Evolutionary conservation across 345 rosid genomes (phyloP).

Genomic region (Acer negundo): DNA sequence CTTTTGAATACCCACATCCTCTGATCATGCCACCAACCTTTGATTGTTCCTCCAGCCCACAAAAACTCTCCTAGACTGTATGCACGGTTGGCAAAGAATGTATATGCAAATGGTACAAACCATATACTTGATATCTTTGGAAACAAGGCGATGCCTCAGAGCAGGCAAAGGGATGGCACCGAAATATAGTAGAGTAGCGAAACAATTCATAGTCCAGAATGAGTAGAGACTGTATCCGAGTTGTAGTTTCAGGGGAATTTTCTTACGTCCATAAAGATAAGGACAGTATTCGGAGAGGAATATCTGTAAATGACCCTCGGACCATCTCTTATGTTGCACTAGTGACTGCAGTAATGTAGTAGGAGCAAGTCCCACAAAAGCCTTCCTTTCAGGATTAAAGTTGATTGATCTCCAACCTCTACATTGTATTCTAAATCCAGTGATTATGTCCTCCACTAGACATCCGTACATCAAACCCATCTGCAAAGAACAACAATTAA

Average conservation of each 20-base stretch:
- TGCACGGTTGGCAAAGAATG: constrained; percentile 20
- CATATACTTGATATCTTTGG: constrained; percentile 48
- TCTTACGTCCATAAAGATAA: constrained; percentile 25
- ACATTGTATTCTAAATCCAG: constrained; percentile 42
- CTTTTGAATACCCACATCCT: constrained; percentile 47
- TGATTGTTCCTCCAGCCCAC: constrained; percentile 32
- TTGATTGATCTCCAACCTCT: constrained; percentile 47
- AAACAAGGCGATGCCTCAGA: constrained; percentile 41
- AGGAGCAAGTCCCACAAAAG: constrained; percentile 46
- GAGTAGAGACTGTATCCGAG: constrained; percentile 22
- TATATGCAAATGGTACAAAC: constrained; percentile 41
- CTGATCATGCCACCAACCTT: constrained; percentile 49
- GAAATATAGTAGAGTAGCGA: constrained; percentile 34
- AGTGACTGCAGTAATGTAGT: constrained; percentile 32
- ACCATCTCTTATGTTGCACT: constrained; percentile 50
- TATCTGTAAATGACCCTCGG: constrained; percentile 45
- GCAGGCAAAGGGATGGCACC: constrained; percentile 45
- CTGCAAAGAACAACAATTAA: constrained; percentile 22
- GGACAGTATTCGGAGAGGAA: constrained; percentile 39
- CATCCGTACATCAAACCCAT: constrained; percentile 46
- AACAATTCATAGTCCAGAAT: constrained; percentile 39
- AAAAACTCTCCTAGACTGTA: constrained; percentile 35
- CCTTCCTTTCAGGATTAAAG: constrained; percentile 34
- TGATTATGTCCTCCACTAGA: constrained; percentile 45
- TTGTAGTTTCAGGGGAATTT: constrained; percentile 34